These are phyloP conservation scores for Crithidia thermophila DNA, from an alignment of 208 protist genomes.

Conservation along the genomic window DNA sequence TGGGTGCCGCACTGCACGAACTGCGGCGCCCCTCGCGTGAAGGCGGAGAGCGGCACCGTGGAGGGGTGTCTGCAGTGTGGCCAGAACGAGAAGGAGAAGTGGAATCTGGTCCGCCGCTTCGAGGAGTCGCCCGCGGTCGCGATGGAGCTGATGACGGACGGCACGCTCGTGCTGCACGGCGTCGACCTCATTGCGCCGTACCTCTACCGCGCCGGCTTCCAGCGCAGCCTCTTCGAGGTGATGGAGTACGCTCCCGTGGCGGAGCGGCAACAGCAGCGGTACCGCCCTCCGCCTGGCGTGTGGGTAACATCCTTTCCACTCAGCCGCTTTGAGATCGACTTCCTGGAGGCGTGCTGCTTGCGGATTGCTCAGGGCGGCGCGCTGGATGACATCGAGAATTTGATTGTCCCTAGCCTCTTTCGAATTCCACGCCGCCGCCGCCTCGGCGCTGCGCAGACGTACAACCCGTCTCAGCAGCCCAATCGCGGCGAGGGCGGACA, in stretches of 20 bases:
- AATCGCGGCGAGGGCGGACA: background rate
- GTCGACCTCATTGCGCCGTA: constrained; percentile 74
- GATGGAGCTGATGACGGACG: constrained; percentile 83
- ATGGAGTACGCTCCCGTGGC: constrained; percentile 28
- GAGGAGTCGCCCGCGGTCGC: constrained; percentile 41
- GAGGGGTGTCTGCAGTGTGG: constrained; percentile 61
- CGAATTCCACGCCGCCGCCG: constrained; percentile 71
- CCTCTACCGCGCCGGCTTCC: constrained; percentile 76
- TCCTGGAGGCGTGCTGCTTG: constrained; percentile 85
- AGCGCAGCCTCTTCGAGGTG: constrained; percentile 51
- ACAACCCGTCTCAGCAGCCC: constrained; percentile 7
- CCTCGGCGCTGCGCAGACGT: constrained; percentile 4
- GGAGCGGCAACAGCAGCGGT: constrained; percentile 27
- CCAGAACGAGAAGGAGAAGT: constrained; percentile 34
- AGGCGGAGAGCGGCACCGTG: constrained; percentile 48
- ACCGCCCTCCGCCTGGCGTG: constrained; percentile 37
- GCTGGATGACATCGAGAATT: constrained; percentile 45
- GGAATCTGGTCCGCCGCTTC: constrained; percentile 75
- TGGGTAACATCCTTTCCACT: constrained; percentile 69
- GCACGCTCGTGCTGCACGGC: constrained; percentile 71
- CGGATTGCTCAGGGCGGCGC: constrained; percentile 59
- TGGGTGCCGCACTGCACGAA: constrained; percentile 77
- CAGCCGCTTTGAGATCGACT: constrained; percentile 82
- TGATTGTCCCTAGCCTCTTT: constrained; percentile 73
- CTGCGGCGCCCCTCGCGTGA: constrained; percentile 57